A percentile compares a stretch with the other conserved stretches of the same genome.
Evolutionary conservation across 148 eudicot genomes (phyloP).

Genomic region (Rheum nobile): DNA sequence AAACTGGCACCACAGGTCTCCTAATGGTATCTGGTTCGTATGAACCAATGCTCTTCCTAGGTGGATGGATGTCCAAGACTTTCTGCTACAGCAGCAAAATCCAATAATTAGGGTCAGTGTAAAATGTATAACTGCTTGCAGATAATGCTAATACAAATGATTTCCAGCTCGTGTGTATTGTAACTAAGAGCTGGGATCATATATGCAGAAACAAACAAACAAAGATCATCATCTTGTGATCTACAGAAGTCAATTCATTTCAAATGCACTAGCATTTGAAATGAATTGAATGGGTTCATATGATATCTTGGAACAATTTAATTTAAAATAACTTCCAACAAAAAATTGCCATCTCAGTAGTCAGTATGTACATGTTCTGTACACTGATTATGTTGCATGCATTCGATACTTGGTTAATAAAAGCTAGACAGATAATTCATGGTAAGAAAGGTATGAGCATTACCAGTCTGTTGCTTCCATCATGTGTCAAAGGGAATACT

Average conservation of each 20-base stretch:
- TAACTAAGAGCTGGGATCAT: background rate
- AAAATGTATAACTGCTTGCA: background rate
- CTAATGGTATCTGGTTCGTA: constrained; percentile 35
- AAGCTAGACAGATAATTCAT: background rate
- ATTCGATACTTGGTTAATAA: background rate
- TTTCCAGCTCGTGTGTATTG: background rate
- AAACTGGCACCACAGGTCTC: constrained; percentile 25
- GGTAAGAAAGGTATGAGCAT: constrained; percentile 15
- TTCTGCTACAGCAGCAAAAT: constrained; percentile 33
- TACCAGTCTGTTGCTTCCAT: constrained; percentile 87
- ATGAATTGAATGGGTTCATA: background rate
- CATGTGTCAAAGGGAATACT: constrained; percentile 43
- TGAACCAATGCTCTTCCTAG: constrained; percentile 36
- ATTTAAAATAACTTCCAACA: background rate
- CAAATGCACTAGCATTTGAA: no score
- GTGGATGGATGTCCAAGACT: constrained; percentile 50
- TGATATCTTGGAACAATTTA: background rate
- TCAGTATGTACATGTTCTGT: background rate
- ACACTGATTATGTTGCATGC: background rate
- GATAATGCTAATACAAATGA: background rate
- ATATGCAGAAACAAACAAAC: background rate
- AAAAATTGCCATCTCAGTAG: background rate
- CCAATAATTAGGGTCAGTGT: background rate
- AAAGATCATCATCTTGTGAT: background rate
- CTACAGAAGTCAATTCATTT: background rate